A percentile compares a stretch with the other conserved stretches of the same genome.
These are phyloP conservation scores for Phytophthora meadii DNA, from an alignment of 352 stramenopile genomes.

Conservation along the genomic window DNA sequence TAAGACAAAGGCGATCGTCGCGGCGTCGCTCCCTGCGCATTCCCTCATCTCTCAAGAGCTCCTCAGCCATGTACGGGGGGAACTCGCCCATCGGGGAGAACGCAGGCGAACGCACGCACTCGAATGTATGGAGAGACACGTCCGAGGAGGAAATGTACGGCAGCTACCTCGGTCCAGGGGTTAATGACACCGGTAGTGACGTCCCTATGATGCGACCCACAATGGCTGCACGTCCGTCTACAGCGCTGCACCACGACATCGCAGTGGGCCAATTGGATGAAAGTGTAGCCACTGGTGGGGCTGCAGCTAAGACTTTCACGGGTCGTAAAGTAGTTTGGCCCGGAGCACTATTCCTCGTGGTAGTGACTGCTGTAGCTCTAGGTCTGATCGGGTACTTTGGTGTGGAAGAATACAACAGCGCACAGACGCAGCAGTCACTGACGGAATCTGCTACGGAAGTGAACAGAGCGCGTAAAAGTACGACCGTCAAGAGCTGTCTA, in stretches of 20 bases:
- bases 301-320: conserved; percentile 45
- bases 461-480: conserved; percentile 25
- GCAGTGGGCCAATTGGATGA: conserved; percentile 75
- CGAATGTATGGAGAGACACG: conserved; percentile 80
- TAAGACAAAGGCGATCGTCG: conserved; percentile 1
- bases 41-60: conserved; percentile 9
- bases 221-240: conserved; percentile 41
- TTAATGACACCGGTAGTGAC: conserved; percentile 39
- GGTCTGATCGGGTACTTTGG: conserved; percentile 73
- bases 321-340: conserved; percentile 84
- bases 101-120: conserved; percentile 37
- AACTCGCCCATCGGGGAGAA: conserved; percentile 43
- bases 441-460: conserved; percentile 56
- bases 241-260: conserved; percentile 68
- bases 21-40: conserved; percentile 12
- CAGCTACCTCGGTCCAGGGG: conserved; percentile 62
- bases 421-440: conserved; percentile 70
- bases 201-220: conserved; percentile 64
- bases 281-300: conserved; percentile 18
- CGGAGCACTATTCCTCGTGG: conserved; percentile 72
- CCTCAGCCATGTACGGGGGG: conserved; percentile 32
- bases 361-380: conserved; percentile 56
- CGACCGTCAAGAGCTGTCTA: conserved; percentile 58
- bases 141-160: conserved; percentile 77
- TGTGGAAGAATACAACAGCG: conserved; percentile 59